Conservation (phyloP, 2,329 filamentous ascomycete genomes). For the Alternaria gaisen region DNA sequence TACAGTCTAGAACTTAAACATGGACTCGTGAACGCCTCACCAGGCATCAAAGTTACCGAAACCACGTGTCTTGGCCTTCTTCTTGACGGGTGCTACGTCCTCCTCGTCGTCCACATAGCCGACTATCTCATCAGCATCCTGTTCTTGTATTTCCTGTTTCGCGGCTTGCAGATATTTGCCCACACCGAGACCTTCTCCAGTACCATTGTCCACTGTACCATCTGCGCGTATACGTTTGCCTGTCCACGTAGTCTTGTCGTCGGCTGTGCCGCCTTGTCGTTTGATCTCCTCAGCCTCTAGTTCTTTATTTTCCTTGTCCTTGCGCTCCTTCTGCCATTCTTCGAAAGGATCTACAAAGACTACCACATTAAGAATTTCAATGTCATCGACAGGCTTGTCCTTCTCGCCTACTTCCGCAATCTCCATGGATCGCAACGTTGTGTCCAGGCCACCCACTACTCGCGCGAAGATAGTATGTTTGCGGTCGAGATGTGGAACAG, state of each 20-base stretch:
- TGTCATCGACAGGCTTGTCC: conserved; percentile 79
- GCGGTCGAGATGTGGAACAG: conserved; percentile 83
- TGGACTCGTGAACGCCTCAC: conserved; percentile 56
- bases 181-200: conserved; percentile 64
- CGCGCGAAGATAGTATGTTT: conserved; percentile 98
- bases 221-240: conserved; percentile 84
- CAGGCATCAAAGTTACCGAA: conserved; percentile 97
- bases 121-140: conserved; percentile 66
- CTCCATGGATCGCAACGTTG: conserved; percentile 79
- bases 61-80: conserved; percentile 78
- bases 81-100: conserved; percentile 70
- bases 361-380: conserved; percentile 81
- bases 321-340: conserved; percentile 79
- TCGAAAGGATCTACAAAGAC: conserved; percentile 95
- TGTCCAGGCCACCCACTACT: conserved; percentile 78
- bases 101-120: conserved; percentile 72
- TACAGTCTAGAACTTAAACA: not conserved
- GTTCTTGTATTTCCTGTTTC: conserved; percentile 47
- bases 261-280: conserved; percentile 76
- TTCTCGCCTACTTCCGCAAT: conserved; percentile 74
- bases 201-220: conserved; percentile 64
- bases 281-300: conserved; percentile 70
- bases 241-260: conserved; percentile 94
- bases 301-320: conserved; percentile 65
- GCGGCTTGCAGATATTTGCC: conserved; percentile 85